A percentile compares a stretch with the other conserved stretches of the same genome.
These are phyloP conservation scores for Cercospora beticola DNA, from an alignment of 2,329 filamentous ascomycete genomes.

Conservation along the genomic window DNA sequence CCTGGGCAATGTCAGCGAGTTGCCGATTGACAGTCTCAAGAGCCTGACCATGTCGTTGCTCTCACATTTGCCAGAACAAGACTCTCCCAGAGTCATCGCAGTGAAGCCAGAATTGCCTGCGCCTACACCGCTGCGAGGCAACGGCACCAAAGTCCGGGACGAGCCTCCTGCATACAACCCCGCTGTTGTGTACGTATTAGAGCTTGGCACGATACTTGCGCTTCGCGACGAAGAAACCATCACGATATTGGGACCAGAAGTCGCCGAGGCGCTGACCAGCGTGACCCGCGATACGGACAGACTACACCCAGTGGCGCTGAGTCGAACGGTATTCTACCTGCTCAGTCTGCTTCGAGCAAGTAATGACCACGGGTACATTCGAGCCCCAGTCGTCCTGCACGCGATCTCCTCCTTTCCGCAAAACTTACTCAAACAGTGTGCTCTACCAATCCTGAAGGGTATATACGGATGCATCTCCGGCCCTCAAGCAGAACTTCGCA, in stretches of 20 bases:
- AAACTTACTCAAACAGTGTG: constrained; percentile 71
- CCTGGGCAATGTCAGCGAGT: constrained; percentile 73
- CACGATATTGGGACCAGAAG: constrained; percentile 69
- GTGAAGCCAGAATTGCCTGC: constrained; percentile 82
- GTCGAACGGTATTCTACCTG: constrained; percentile 82
- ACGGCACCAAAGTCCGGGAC: constrained; percentile 57
- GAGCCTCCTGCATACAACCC: constrained; percentile 75
- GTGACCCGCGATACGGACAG: constrained; percentile 76
- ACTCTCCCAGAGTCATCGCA: constrained; percentile 75
- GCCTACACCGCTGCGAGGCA: constrained; percentile 56
- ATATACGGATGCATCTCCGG: constrained; percentile 76
- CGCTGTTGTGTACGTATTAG: constrained; percentile 82
- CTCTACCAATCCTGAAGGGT: constrained; percentile 73
- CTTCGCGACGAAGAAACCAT: constrained; percentile 74
- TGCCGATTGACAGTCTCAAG: constrained; percentile 60
- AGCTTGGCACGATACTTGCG: constrained; percentile 80
- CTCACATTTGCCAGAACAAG: constrained; percentile 77
- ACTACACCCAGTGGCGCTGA: constrained; percentile 79
- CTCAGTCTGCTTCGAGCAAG: constrained; percentile 77
- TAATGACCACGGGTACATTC: constrained; percentile 88
- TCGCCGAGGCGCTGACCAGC: constrained; percentile 77
- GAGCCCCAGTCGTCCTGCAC: constrained; percentile 87
- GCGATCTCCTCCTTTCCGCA: constrained; percentile 84
- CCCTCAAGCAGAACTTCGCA: constrained; percentile 69
- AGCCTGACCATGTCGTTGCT: constrained; percentile 71